phyloP scores from a whole-genome alignment of 2,329 filamentous ascomycete genomes.

The Cladosporium halotolerans region DNA sequence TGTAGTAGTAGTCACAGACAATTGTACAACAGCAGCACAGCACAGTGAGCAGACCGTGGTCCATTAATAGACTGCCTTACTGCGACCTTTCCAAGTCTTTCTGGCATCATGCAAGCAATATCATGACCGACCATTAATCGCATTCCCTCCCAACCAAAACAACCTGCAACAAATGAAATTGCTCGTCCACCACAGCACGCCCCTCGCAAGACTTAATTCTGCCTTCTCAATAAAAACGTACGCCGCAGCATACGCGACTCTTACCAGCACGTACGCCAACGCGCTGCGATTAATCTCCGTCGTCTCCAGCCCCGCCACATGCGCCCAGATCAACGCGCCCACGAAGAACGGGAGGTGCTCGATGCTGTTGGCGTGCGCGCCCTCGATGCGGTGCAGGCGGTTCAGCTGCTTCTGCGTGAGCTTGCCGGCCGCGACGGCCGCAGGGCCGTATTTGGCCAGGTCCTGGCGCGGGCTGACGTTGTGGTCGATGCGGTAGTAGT shows the following conservation, averaged over 20 bases:
- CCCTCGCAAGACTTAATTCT: slow-evolving; percentile 32
- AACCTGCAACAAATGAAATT: slow-evolving; percentile 31
- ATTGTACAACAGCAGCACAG: no score
- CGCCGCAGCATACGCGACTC: slow-evolving; percentile 35
- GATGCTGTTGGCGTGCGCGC: slow-evolving; percentile 43
- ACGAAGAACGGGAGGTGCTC: slow-evolving; percentile 38
- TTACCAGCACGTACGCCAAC: slow-evolving; percentile 36
- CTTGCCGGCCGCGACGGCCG: slow-evolving; percentile 34
- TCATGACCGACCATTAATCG: neutral
- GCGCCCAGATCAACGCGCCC: slow-evolving; percentile 35
- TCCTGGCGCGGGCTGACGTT: slow-evolving; percentile 43
- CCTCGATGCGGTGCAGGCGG: slow-evolving; percentile 39
- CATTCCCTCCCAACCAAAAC: neutral
- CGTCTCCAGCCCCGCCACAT: slow-evolving; percentile 34
- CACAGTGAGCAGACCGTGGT: no score
- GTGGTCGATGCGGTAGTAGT: slow-evolving; percentile 41
- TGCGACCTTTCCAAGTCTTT: no score
- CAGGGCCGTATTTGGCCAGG: slow-evolving; percentile 38
- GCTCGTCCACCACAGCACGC: slow-evolving; percentile 38
- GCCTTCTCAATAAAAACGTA: slow-evolving; percentile 38
- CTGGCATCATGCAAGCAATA: no score
- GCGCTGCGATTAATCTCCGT: slow-evolving; percentile 35
- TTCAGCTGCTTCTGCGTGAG: slow-evolving; percentile 38
- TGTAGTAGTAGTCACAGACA: no score
- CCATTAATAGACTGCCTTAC: no score